Base-by-base conservation (phyloP, 2,329 filamentous ascomycete genomes). In the Camptophora hylomeconis region DNA sequence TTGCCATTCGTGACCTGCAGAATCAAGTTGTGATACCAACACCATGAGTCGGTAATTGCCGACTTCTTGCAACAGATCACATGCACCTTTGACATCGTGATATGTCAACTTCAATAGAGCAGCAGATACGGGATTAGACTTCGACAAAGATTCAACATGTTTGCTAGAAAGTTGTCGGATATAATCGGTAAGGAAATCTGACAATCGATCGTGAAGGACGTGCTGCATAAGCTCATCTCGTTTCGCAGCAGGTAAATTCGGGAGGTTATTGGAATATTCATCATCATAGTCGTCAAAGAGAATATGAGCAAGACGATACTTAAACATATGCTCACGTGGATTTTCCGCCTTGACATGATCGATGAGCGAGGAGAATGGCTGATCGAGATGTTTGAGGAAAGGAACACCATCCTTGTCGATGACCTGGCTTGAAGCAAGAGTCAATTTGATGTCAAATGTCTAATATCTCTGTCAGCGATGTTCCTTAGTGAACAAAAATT, bases 271-370 rank as follows among this genome's bases (percentile, higher is more conserved):
- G 7, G 56, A 60, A 18, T 60, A 57, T 30, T 61, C 55, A 28
- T 61, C 56, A 18, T 62, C 52, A 12, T 61, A 54, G 7, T 60
- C 52, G n/a, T 74, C 63, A 47, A 93, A 98, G 3, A 98, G 66
- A 20, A 94, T 75, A 33, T 80, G 80, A 1, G 82, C 77, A 19
- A 98, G 63, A 36, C 82, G 70, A 89, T 92, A 98, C n/a, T n/a
- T n/a, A n/a, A n/a, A n/a, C n/a, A n/a, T n/a, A n/a, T n/a, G n/a
- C n/a, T n/a, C n/a, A n/a, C n/a, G n/a, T n/a, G n/a, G n/a, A n/a
- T n/a, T n/a, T n/a, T n/a, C n/a, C n/a, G n/a, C n/a, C 23, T 44
- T 37, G 25, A 49, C 45, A 3, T 43, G 37, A 18, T 51, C 40
- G 6, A 47, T 44, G 19, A 51, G 56, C 26, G 45, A 44, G 20